These are phyloP conservation scores for Verbascum thapsus DNA, from an alignment of 257 asterid species.

Conservation along the genomic window DNA sequence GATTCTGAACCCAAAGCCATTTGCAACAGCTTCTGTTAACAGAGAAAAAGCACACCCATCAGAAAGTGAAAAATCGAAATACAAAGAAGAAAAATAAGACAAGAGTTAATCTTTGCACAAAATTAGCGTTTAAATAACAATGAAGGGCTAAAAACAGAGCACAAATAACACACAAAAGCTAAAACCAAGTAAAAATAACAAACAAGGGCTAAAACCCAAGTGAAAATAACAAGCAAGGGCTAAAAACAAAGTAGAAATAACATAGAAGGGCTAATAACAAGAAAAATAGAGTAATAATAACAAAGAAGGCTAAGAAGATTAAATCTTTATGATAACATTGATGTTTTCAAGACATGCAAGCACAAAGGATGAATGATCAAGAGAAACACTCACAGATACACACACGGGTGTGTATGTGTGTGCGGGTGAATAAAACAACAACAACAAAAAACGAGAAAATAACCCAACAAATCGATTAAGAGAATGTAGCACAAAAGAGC, in stretches of 20 bases:
- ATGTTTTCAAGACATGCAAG: neutral
- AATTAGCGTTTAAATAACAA: neutral
- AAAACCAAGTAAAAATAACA: neutral
- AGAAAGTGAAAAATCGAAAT: neutral
- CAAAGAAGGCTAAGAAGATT: neutral
- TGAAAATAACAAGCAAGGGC: no score
- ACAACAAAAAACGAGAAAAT: no score
- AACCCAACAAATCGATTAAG: neutral
- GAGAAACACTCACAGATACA: conserved; percentile 16
- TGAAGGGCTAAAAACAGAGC: no score
- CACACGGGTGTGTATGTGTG: neutral
- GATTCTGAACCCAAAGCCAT: conserved; percentile 28
- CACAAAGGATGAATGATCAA: conserved; percentile 18
- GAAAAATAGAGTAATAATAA: no score
- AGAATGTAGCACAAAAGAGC: no score
- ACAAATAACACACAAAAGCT: neutral
- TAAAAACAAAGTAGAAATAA: no score
- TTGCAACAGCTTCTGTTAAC: conserved; percentile 9
- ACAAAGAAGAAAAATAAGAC: neutral
- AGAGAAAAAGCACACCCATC: neutral
- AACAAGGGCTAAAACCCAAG: no score
- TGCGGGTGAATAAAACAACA: neutral
- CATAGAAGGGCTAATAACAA: no score
- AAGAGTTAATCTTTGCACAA: neutral
- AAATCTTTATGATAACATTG: neutral